phyloP scores from a whole-genome alignment of 2,329 filamentous ascomycete species.

The Ophiocordyceps australis region DNA sequence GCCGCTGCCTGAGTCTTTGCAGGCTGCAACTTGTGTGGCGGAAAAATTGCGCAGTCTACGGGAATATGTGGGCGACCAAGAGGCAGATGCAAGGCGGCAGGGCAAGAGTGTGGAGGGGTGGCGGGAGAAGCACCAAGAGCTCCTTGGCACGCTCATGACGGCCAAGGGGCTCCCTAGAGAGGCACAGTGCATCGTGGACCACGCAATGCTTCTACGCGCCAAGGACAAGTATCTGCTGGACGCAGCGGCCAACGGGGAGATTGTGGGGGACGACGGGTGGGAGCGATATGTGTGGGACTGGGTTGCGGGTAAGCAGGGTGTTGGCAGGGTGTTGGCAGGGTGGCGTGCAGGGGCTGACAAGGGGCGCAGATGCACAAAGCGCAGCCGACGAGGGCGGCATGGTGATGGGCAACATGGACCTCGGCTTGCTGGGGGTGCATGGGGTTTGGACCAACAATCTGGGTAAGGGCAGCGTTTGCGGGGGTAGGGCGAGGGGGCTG shows the following conservation, averaged over 20 bases:
- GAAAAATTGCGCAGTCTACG: constrained; percentile 30
- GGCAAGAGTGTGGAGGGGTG: constrained; percentile 24
- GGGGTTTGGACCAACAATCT: constrained; percentile 56
- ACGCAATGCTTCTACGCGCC: constrained; percentile 39
- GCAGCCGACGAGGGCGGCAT: constrained; percentile 52
- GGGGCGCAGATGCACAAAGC: constrained; percentile 35
- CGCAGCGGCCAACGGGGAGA: constrained; percentile 41
- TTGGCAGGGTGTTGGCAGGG: constrained; percentile 5
- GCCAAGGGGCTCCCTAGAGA: constrained; percentile 27
- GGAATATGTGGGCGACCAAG: constrained; percentile 14
- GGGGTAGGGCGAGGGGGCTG: constrained; percentile 3
- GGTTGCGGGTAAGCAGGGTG: constrained; percentile 36
- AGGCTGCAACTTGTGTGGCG: constrained; percentile 21
- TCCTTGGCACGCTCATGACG: constrained; percentile 25
- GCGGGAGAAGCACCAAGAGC: constrained; percentile 36
- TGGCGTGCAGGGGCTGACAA: too few species aligned
- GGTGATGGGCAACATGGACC: constrained; percentile 47
- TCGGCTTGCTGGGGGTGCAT: constrained; percentile 59
- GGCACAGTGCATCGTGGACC: constrained; percentile 33
- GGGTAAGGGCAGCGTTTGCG: too few species aligned
- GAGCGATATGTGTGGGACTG: constrained; percentile 67
- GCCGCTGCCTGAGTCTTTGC: constrained; percentile 21
- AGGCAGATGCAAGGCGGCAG: too few species aligned
- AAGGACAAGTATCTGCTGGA: constrained; percentile 47
- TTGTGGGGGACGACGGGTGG: constrained; percentile 57